Evolutionary conservation across 1,284 basidiomycete genomes (phyloP).

Genomic region (Leccinum angustisporum): DNA sequence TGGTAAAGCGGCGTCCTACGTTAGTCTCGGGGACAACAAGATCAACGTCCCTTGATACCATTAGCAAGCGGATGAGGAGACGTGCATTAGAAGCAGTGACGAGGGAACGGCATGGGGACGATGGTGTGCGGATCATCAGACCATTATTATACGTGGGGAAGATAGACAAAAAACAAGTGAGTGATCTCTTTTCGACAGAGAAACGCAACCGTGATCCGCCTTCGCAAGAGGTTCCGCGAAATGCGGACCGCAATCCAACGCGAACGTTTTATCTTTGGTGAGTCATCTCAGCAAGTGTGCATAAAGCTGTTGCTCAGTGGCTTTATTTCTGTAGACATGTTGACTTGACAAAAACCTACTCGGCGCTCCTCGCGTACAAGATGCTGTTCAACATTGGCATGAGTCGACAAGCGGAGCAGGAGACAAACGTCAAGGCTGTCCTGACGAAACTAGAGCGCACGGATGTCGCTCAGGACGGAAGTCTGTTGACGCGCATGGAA

Average conservation of each 20-base stretch:
- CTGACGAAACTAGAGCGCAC: constrained; percentile 78
- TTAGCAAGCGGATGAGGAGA: no score
- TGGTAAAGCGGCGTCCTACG: no score
- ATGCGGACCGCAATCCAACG: constrained; percentile 81
- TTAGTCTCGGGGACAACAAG: no score
- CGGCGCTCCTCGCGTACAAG: constrained; percentile 77
- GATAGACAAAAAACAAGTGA: constrained; percentile 85
- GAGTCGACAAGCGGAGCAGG: constrained; percentile 65
- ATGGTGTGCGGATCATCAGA: constrained; percentile 43
- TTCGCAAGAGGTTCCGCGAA: constrained; percentile 86
- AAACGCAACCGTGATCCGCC: neutral
- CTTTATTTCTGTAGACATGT: constrained; percentile 59
- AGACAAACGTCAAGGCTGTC: constrained; percentile 62
- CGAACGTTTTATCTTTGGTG: constrained; percentile 89
- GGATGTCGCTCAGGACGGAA: constrained; percentile 76
- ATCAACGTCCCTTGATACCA: no score
- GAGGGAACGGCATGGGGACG: no score
- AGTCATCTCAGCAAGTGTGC: constrained; percentile 13
- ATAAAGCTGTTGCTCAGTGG: neutral
- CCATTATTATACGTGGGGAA: constrained; percentile 86
- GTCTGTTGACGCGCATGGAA: constrained; percentile 66
- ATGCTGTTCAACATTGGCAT: constrained; percentile 80
- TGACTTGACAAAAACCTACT: constrained; percentile 80
- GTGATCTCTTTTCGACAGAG: neutral
- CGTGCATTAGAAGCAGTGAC: no score